Percentiles rank a stretch among this genome's conserved stretches.
Evolutionary conservation across 2,329 filamentous ascomycete species (phyloP).

Genomic region (Microsporum ferrugineum): DNA sequence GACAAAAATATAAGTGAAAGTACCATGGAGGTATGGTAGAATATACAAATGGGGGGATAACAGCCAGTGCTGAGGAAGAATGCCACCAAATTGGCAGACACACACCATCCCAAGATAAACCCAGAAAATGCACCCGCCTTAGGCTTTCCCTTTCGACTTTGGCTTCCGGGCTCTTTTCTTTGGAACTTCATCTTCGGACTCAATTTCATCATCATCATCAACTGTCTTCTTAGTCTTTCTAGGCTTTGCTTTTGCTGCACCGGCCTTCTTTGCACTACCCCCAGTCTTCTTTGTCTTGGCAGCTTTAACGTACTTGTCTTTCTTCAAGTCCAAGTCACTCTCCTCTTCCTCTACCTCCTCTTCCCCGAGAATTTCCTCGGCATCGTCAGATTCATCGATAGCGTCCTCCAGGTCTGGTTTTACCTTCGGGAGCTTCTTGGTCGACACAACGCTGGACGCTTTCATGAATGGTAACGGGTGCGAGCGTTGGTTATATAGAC

Average conservation of each 20-base stretch:
- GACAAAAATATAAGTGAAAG: neutral
- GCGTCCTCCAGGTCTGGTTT: conserved; percentile 93
- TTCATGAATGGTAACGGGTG: conserved; percentile 97
- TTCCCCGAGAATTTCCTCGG: conserved; percentile 47
- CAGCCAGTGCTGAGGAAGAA: neutral
- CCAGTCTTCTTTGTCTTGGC: conserved; percentile 58
- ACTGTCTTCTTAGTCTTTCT: conserved; percentile 27
- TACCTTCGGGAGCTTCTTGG: conserved; percentile 60
- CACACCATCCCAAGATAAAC: neutral
- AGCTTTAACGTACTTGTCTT: conserved; percentile 91
- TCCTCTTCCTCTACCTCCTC: conserved; percentile 49
- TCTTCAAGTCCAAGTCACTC: conserved; percentile 71
- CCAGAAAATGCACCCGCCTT: neutral
- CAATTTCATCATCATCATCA: conserved; percentile 22
- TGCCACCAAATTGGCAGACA: neutral
- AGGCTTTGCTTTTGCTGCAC: conserved; percentile 9
- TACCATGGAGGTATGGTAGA: neutral
- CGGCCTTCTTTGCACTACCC: conserved; percentile 22
- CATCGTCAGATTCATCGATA: conserved; percentile 78
- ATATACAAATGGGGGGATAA: neutral
- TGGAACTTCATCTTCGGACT: conserved; percentile 41
- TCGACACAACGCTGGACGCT: conserved; percentile 61
- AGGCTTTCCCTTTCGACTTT: conserved; percentile 8
- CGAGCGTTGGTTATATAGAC: conserved; percentile 73
- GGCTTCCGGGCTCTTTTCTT: conserved; percentile 33